Conservation (phyloP, 805 yeast species). For the Ogataea pilisensis region DNA sequence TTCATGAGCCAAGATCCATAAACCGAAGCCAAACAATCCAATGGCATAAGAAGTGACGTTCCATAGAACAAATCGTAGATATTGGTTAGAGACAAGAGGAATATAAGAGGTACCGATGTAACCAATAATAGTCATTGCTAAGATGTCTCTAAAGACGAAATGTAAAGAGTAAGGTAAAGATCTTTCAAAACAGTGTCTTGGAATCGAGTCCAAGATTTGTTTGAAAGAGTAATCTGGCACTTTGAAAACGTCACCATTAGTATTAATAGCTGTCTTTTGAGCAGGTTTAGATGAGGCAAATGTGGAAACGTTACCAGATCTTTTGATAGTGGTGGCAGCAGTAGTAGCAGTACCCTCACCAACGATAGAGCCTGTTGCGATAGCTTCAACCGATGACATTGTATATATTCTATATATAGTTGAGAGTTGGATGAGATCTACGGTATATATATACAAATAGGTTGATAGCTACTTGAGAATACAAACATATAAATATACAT, state of each 20-base stretch:
- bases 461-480: not conserved
- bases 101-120: slow-evolving; percentile 40
- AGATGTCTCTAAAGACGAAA: slow-evolving; percentile 51
- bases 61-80: slow-evolving; percentile 40
- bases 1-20: slow-evolving; percentile 62
- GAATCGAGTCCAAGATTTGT: slow-evolving; percentile 54
- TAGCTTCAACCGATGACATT: slow-evolving; percentile 5
- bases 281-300: slow-evolving; percentile 6
- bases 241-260: slow-evolving; percentile 49
- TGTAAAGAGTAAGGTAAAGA: slow-evolving; percentile 43
- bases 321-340: slow-evolving; percentile 10
- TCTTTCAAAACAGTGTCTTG: slow-evolving; percentile 58
- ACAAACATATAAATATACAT: not conserved
- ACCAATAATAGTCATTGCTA: slow-evolving; percentile 40
- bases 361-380: slow-evolving; percentile 9
- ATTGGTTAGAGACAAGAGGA: slow-evolving; percentile 35
- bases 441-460: not conserved
- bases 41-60: slow-evolving; percentile 34
- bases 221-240: slow-evolving; percentile 62
- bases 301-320: slow-evolving; percentile 22
- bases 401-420: not conserved
- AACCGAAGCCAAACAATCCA: slow-evolving; percentile 52
- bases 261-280: slow-evolving; percentile 39
- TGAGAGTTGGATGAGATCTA: no score
- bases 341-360: slow-evolving; percentile 2